These are phyloP conservation scores for Aspergillus asperescens DNA, from an alignment of 495 filamentous ascomycete genomes.

Conservation along the genomic window DNA sequence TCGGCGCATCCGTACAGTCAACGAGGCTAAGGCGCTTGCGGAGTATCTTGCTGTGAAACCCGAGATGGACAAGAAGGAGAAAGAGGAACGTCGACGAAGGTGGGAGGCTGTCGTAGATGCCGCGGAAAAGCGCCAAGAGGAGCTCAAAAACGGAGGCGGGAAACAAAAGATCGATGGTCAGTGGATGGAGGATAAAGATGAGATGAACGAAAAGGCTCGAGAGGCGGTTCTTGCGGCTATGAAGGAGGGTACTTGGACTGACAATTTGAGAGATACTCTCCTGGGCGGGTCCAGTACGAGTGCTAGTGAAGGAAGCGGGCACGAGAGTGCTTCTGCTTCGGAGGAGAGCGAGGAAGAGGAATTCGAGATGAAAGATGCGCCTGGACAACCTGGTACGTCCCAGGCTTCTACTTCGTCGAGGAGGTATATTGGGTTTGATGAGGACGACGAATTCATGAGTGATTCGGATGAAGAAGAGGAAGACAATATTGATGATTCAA, in stretches of 20 bases:
- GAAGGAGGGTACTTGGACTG: constrained; percentile 54
- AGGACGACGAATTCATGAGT: constrained; percentile 87
- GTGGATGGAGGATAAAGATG: constrained; percentile 91
- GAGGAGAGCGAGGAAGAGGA: constrained; percentile 48
- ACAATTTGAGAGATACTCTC: constrained; percentile 41
- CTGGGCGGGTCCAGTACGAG: constrained; percentile 44
- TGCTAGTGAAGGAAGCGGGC: constrained; percentile 46
- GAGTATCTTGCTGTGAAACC: constrained; percentile 95
- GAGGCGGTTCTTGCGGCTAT: constrained; percentile 78
- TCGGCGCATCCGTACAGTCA: constrained; percentile 81
- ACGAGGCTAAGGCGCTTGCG: constrained; percentile 88
- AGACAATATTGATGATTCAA: constrained; percentile 18
- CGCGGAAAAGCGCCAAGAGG: constrained; percentile 74
- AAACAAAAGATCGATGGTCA: constrained; percentile 75
- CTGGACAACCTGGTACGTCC: constrained; percentile 23
- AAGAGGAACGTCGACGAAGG: constrained; percentile 69
- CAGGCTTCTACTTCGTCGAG: constrained; percentile 27
- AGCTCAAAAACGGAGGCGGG: constrained; percentile 61
- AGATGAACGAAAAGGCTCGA: constrained; percentile 71
- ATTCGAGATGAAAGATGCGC: constrained; percentile 27
- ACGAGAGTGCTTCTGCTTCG: constrained; percentile 36
- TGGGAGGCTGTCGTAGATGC: constrained; percentile 82
- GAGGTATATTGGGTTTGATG: constrained; percentile 80
- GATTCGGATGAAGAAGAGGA: constrained; percentile 55
- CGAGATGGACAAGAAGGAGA: constrained; percentile 90